These are phyloP conservation scores for Linanthus parryae DNA, from an alignment of 148 eudicot species.

Conservation along the genomic window DNA sequence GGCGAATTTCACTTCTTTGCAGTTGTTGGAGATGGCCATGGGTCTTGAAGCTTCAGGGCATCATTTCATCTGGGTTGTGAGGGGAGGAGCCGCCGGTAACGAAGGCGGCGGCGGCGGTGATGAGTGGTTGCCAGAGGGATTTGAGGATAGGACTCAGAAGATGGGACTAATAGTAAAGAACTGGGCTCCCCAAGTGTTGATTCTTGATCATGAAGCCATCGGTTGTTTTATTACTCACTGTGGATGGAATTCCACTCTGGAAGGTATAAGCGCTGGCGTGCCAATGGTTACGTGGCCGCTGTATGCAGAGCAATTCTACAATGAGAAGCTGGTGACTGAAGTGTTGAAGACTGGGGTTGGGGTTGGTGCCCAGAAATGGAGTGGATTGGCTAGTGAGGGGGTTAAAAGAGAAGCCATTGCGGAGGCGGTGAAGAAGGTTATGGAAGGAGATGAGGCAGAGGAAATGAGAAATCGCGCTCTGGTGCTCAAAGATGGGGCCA, in stretches of 20 bases:
- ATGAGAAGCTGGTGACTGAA: not conserved
- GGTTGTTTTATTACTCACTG: constrained; percentile 4
- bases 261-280: not conserved
- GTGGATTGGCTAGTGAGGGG: too few species aligned
- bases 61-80: constrained; percentile 14
- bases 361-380: too few species aligned
- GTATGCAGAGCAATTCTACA: not conserved
- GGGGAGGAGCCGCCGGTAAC: not conserved
- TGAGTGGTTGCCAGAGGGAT: constrained; percentile 5
- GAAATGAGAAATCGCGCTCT: too few species aligned
- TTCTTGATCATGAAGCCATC: constrained; percentile 1
- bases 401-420: too few species aligned
- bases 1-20: constrained; percentile 1
- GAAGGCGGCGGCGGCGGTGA: too few species aligned
- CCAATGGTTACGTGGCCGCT: constrained; percentile 7
- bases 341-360: constrained; percentile 3
- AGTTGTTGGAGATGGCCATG: constrained; percentile 8
- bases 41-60: constrained; percentile 11
- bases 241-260: constrained; percentile 8
- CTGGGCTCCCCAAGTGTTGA: constrained; percentile 4
- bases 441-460: too few species aligned
- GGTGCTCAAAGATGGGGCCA: too few species aligned
- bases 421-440: too few species aligned
- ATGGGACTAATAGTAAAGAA: not conserved
- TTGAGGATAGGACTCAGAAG: not conserved